Base-by-base conservation (phyloP, 345 rosid species). In the Populus ilicifolia region DNA sequence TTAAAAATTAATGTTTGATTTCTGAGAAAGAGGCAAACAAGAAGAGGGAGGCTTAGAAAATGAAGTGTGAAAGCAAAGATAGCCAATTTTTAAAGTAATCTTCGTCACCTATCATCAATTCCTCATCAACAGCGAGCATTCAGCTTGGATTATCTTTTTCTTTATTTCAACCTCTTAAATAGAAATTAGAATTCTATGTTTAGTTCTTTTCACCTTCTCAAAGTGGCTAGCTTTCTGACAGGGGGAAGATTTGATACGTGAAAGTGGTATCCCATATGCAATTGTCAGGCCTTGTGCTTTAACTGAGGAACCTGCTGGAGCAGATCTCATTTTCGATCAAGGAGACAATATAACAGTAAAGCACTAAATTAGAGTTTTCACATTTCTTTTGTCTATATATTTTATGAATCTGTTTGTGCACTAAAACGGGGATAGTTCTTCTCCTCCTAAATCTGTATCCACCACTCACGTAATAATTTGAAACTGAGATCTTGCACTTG, bases 301-400 rank as follows among this genome's bases (percentile, higher is more conserved):
- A 77, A 93, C 99, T 20, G 97, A 93, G 86, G 99, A 93, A 84
- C 99, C 99, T 78, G 97, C 98, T 12, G 99, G 97, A 75, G 98
- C 96, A 25, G 94, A 92, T 81, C 96, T 95, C 79, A 88, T 95
- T 50, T 93, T 95, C 41, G 96, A 93, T 71, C 98, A 93, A 87
- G 98, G 98, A 83, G 99, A 93, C 88, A 89, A 92, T 80, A 89
- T 93, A 66, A 92, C 86, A 81, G 99, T 95, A 88, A 44, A 68
- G n/a, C 39, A 56, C 27, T 12, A 27, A 35, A 14, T n/a, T 35
- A 71, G 64, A 59, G 13, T 29, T 75, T 39, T 6, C 35, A 20
- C n/a, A 69, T 50, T 72, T 62, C 2, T 23, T 70, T 43, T 44
- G 25, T 11, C 43, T 30, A 67, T 27, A 64, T 66, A 20, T 38